phyloP scores from a whole-genome alignment of 805 yeast genomes.

The Wickerhamomyces subpelliculosus region DNA sequence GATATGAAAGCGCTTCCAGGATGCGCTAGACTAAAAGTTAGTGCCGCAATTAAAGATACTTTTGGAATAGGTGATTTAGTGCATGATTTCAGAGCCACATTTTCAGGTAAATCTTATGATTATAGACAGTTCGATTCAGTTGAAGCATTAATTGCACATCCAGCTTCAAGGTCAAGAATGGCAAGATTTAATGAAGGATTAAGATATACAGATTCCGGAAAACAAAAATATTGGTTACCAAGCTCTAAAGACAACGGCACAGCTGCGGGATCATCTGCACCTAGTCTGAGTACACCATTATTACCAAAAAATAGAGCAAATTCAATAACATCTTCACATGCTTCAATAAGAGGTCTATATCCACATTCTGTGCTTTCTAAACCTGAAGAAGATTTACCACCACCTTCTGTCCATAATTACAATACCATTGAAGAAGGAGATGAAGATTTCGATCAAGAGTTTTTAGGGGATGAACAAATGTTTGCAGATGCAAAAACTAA shows the following conservation, averaged over 20 bases:
- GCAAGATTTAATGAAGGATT: conserved; percentile 77
- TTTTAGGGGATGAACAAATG: conserved; percentile 27
- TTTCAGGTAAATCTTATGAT: conserved; percentile 67
- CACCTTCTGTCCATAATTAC: conserved; percentile 3
- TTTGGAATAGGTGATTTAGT: conserved; percentile 70
- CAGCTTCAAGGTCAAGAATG: conserved; percentile 54
- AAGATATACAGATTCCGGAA: conserved; percentile 73
- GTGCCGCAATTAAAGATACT: conserved; percentile 68
- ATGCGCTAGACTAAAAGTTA: conserved; percentile 55
- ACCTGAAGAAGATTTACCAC: conserved; percentile 2
- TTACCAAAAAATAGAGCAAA: conserved; percentile 9
- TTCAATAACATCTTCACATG: conserved; percentile 16
- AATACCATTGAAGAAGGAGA: conserved; percentile 7
- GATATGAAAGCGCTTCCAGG: conserved; percentile 54
- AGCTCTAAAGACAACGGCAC: conserved; percentile 3
- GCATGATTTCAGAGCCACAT: conserved; percentile 67
- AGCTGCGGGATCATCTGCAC: neutral
- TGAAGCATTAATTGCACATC: conserved; percentile 62
- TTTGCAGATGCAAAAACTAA: conserved; percentile 28
- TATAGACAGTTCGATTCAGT: conserved; percentile 80
- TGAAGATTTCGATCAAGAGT: conserved; percentile 17
- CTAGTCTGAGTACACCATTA: conserved; percentile 13
- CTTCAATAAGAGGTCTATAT: conserved; percentile 19
- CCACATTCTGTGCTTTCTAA: conserved; percentile 17
- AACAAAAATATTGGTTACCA: conserved; percentile 68